These are phyloP conservation scores for Micromonas pusilla DNA, from an alignment of 139 green algal genomes.

Conservation along the genomic window DNA sequence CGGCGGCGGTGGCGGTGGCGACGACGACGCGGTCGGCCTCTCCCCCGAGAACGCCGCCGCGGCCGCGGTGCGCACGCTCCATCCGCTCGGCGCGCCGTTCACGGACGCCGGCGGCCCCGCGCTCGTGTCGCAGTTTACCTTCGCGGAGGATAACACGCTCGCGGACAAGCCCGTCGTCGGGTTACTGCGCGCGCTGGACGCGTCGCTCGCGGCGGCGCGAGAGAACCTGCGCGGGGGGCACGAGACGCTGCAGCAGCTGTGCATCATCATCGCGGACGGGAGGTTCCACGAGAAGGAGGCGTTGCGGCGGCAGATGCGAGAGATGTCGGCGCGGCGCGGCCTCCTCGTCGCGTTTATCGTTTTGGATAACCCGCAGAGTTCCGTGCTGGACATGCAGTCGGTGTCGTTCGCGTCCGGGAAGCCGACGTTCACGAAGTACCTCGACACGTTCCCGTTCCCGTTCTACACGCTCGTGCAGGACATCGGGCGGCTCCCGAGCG, in stretches of 20 bases:
- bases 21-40: background rate
- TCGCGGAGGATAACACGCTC: constrained; percentile 89
- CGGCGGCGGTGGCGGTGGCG: background rate
- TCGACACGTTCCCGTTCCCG: constrained; percentile 97
- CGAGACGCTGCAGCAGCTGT: constrained; percentile 72
- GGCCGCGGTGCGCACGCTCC: constrained; percentile 61
- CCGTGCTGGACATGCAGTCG: constrained; percentile 82
- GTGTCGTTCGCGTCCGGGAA: constrained; percentile 81
- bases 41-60: background rate
- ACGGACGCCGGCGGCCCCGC: constrained; percentile 63
- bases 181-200: constrained; percentile 64
- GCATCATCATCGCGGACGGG: constrained; percentile 93
- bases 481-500: constrained; percentile 71
- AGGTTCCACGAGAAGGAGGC: constrained; percentile 93
- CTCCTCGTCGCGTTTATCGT: constrained; percentile 84
- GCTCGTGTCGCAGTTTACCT: constrained; percentile 48
- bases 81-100: constrained; percentile 80
- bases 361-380: constrained; percentile 45
- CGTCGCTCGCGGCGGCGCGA: constrained; percentile 62
- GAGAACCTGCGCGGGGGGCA: constrained; percentile 3
- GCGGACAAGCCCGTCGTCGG: constrained; percentile 79
- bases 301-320: constrained; percentile 53
- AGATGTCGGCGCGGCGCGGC: constrained; percentile 40
- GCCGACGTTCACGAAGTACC: constrained; percentile 84
- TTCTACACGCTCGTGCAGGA: constrained; percentile 92